A percentile compares a stretch with the other conserved stretches of the same genome.
These are phyloP conservation scores for Soucietia sequanensis DNA, from an alignment of 805 yeast genomes.

Conservation along the genomic window DNA sequence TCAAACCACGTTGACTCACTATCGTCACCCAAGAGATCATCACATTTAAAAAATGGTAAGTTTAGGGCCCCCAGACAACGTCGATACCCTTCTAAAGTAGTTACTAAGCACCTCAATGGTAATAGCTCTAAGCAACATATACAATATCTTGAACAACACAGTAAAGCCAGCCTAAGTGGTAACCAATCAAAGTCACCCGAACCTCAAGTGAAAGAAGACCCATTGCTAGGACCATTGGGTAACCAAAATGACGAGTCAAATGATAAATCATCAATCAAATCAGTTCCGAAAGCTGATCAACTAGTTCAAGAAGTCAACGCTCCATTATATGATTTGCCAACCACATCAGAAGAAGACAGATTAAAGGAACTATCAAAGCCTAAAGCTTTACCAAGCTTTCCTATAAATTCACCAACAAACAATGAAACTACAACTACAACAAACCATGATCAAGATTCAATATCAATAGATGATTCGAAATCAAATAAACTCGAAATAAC, in stretches of 20 bases:
- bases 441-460: conserved; percentile 6
- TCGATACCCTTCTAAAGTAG: conserved; percentile 26
- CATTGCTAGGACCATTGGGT: conserved; percentile 8
- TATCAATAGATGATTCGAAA: conserved; percentile 3
- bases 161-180: too few species aligned
- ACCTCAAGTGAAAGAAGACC: too few species aligned
- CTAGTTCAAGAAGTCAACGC: conserved; percentile 48
- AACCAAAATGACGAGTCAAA: conserved; percentile 7
- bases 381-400: too few species aligned
- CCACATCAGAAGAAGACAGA: conserved; percentile 16
- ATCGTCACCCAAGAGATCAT: conserved; percentile 21
- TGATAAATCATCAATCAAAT: conserved; percentile 18
- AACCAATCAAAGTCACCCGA: conserved; percentile 3
- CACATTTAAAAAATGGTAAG: conserved; percentile 25
- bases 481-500: conserved; percentile 52
- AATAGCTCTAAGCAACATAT: conserved; percentile 3
- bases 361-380: conserved; percentile 5
- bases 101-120: conserved; percentile 26
- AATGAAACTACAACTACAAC: conserved; percentile 8
- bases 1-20: conserved; percentile 2
- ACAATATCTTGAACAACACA: conserved; percentile 11
- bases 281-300: conserved; percentile 25
- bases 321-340: conserved; percentile 49
- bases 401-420: conserved; percentile 7
- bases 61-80: conserved; percentile 31